These are phyloP conservation scores for Citrullus amarus DNA, from an alignment of 306 rosid species.

Conservation along the genomic window DNA sequence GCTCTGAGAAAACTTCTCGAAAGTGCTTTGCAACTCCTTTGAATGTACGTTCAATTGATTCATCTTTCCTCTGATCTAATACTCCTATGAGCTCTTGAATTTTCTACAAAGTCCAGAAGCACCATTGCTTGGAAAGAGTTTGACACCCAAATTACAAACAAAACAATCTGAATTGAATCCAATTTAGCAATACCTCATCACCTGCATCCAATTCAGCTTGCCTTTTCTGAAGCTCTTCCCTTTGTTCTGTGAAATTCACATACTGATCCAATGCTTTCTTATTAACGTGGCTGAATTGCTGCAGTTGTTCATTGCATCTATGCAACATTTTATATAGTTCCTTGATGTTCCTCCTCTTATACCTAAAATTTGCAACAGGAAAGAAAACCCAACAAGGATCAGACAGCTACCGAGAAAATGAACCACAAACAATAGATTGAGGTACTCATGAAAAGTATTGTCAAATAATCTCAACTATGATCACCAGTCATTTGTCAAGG, in stretches of 20 bases:
- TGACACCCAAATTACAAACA: conserved; percentile 1
- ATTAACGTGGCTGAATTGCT: conserved; percentile 89
- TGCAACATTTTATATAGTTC: conserved; percentile 79
- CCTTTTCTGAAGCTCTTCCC: conserved; percentile 95
- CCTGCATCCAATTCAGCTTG: conserved; percentile 95
- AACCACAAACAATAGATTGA: not conserved
- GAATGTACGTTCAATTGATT: conserved; percentile 91
- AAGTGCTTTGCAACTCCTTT: conserved; percentile 98
- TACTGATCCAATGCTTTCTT: conserved; percentile 96
- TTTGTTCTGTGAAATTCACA: conserved; percentile 87
- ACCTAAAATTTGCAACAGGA: conserved; percentile 36
- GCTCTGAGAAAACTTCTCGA: conserved; percentile 92
- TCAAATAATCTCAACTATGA: not conserved
- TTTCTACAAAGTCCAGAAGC: conserved; percentile 50
- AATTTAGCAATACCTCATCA: conserved; percentile 53
- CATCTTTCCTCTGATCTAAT: conserved; percentile 92
- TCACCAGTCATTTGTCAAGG: not conserved
- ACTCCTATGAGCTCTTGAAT: conserved; percentile 77
- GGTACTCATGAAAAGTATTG: not conserved
- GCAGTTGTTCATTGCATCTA: conserved; percentile 83
- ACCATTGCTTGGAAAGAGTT: not conserved
- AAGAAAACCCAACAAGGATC: conserved; percentile 7
- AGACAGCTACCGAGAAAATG: not conserved
- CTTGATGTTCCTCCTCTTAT: conserved; percentile 67
- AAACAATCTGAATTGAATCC: not conserved